Evolutionary conservation across 345 rosid genomes (phyloP).

Genomic region (Lumnitzera racemosa): DNA sequence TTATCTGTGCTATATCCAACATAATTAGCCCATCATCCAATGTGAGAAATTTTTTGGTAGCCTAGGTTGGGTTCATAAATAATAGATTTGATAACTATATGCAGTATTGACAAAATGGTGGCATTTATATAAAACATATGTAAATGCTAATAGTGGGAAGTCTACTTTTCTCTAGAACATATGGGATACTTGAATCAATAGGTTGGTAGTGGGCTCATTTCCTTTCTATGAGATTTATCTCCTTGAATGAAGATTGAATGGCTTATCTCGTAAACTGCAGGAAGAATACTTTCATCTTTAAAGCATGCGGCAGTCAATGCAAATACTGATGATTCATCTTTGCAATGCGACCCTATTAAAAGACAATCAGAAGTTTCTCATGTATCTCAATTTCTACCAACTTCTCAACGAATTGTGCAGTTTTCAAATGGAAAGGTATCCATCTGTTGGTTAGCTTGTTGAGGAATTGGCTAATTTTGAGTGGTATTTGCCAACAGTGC

Average conservation of each 20-base stretch:
- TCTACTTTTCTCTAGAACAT: too few relatives aligned
- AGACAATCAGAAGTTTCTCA: constrained; percentile 30
- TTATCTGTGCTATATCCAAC: too few relatives aligned
- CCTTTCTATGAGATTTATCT: neutral
- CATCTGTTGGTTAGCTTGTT: neutral
- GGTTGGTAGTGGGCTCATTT: neutral
- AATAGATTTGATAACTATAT: too few relatives aligned
- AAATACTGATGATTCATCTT: constrained; percentile 22
- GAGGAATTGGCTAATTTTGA: neutral
- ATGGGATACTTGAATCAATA: too few relatives aligned
- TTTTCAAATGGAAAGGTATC: constrained; percentile 89
- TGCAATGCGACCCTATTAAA: constrained; percentile 16
- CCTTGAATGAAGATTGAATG: neutral
- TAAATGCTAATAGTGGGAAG: too few relatives aligned
- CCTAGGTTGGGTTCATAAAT: too few relatives aligned
- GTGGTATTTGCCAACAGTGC: too few relatives aligned
- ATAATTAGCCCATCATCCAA: too few relatives aligned
- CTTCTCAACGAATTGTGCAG: constrained; percentile 85
- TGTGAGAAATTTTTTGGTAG: too few relatives aligned
- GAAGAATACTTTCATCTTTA: constrained; percentile 69
- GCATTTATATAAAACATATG: too few relatives aligned
- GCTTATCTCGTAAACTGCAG: constrained; percentile 23
- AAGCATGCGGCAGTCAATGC: constrained; percentile 33
- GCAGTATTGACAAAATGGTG: too few relatives aligned
- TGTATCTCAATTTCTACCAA: constrained; percentile 78